phyloP scores from a whole-genome alignment of 345 rosid species.

The Eucalyptus pauciflora region DNA sequence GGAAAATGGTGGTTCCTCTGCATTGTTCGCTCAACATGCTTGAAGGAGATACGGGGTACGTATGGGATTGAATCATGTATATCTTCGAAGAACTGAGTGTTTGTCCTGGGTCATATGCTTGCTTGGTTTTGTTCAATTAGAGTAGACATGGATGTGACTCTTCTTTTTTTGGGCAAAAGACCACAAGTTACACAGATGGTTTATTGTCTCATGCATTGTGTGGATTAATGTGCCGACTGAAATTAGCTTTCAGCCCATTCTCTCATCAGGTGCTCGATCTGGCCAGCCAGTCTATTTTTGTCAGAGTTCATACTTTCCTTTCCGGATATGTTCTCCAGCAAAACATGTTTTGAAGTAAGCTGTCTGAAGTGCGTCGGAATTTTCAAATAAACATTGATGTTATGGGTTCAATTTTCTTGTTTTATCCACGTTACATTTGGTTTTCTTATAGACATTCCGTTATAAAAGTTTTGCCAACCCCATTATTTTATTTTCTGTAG shows the following conservation, averaged over 20 bases:
- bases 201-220: not conserved
- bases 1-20: slow-evolving; percentile 46
- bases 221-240: not conserved
- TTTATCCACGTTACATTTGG: not conserved
- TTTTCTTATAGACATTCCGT: not conserved
- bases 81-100: not conserved
- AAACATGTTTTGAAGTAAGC: slow-evolving; percentile 72
- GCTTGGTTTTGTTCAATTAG: not conserved
- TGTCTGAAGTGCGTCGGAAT: not conserved
- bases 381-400: not conserved
- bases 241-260: not conserved
- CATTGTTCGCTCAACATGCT: slow-evolving; percentile 83
- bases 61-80: not conserved
- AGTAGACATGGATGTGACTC: not conserved
- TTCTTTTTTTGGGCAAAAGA: not conserved
- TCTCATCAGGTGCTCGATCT: slow-evolving; percentile 60
- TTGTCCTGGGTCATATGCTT: not conserved
- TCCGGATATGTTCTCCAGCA: slow-evolving; percentile 51
- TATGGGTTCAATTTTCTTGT: not conserved
- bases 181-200: not conserved
- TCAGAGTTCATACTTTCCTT: slow-evolving; percentile 71
- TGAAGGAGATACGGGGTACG: slow-evolving; percentile 92
- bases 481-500: not conserved
- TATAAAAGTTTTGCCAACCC: not conserved
- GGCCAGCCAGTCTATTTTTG: slow-evolving; percentile 79